Base-by-base conservation (phyloP, 768 basidiomycete genomes). In the Wakefieldia striispora region DNA sequence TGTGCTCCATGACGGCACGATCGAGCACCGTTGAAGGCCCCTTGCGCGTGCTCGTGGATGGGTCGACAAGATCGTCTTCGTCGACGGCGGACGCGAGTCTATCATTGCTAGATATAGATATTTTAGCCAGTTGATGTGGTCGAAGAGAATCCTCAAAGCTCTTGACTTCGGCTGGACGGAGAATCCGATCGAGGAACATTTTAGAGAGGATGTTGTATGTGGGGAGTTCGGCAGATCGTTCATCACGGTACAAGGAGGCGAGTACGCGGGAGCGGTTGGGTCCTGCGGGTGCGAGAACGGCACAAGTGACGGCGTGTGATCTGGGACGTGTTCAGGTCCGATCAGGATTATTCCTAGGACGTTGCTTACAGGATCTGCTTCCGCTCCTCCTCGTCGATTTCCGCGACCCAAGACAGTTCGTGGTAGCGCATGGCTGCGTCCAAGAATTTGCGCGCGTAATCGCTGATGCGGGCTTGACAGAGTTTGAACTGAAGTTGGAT, bases 1-100 rank as follows among this genome's bases (percentile, higher is more conserved):
- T 99, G 71, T 99, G 97, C 66, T 99, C 97, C 87, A 98, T 91
- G 40, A 99, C 94, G 6, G 97, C 97, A 40, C 95, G 83, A 67
- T 98, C 97, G 37, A 99, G 79, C 17, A 99, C 95, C 10, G 95
- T 98, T 6, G 91, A 86, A 3, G 97, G 95, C 1, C 94, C 95
- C 36, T 87, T 91, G 54, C 94, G 81, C 34, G 81, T 90, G 70
- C 87, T 90, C 14, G 77, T 71, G 12, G 72, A 75, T 8, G 82
- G 76, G 23, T 84, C 84, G 24, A 66, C 67, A 38, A 70, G 72
- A 47, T 72, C 74, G 46, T 84, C 81, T 45, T 82, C 79, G 37
- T 80, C 78, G 21, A 80, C 77, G 23, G 81, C 72, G 13, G 88
- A 84, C 6, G 88, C 86, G 14, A 91, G 76, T 49, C 82, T 79